Conservation (phyloP, 441 rosid species). For the Viola pubescens region DNA sequence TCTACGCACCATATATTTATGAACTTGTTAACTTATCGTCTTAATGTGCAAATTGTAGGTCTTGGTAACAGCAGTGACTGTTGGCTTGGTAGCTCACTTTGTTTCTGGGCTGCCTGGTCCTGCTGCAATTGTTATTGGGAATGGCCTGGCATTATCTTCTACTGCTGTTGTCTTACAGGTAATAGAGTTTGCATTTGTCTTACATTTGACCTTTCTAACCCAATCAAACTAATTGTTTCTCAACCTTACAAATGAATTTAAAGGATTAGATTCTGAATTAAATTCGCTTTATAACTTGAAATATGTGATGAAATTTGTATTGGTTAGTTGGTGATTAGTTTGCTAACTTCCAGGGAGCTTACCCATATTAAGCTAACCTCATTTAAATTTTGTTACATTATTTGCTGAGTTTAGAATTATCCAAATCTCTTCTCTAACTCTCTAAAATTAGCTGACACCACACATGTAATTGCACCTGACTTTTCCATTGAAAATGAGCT, state of each 20-base stretch:
- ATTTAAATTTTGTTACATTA: background rate
- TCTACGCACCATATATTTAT: conserved; percentile 7
- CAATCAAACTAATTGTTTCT: conserved; percentile 9
- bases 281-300: conserved; percentile 14
- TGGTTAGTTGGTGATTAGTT: no score
- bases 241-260: background rate
- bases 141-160: conserved; percentile 94
- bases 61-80: conserved; percentile 76
- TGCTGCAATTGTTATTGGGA: conserved; percentile 93
- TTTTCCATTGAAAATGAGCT: conserved; percentile 5
- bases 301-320: background rate
- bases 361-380: background rate
- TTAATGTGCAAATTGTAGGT: conserved; percentile 52
- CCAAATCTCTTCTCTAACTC: background rate
- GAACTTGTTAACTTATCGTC: conserved; percentile 15
- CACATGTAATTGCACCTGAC: conserved; percentile 3
- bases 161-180: conserved; percentile 99
- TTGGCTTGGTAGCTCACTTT: conserved; percentile 76
- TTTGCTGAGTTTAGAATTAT: no score
- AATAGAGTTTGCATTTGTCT: conserved; percentile 15
- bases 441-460: conserved; percentile 2
- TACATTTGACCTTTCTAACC: conserved; percentile 11
- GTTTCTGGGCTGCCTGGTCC: conserved; percentile 81
- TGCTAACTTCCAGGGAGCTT: background rate
- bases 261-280: conserved; percentile 4